These are phyloP conservation scores for Eucalyptus caleyi DNA, from an alignment of 345 rosid species.

Conservation along the genomic window DNA sequence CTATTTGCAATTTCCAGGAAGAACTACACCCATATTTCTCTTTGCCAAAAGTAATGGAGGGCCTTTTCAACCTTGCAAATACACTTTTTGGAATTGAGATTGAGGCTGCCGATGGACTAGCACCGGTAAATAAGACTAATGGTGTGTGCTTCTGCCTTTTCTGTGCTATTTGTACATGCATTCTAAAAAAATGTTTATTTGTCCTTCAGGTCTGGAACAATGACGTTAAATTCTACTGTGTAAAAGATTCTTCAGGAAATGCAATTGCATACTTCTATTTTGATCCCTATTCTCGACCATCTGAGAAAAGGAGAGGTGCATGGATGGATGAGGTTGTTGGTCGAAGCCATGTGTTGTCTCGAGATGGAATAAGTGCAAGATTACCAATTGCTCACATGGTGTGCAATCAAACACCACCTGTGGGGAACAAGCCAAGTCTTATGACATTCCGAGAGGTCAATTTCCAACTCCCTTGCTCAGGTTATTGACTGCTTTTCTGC, in stretches of 20 bases:
- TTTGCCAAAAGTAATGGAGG: slow-evolving; percentile 74
- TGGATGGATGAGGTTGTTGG: slow-evolving; percentile 86
- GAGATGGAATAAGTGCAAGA: slow-evolving; percentile 29
- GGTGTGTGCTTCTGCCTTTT: background rate
- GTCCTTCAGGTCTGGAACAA: slow-evolving; percentile 71
- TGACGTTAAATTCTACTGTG: slow-evolving; percentile 66
- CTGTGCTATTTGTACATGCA: background rate
- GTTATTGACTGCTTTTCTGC: background rate
- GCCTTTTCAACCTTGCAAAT: slow-evolving; percentile 61
- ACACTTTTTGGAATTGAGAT: slow-evolving; percentile 64
- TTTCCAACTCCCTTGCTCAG: background rate
- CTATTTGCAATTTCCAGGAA: slow-evolving; percentile 27
- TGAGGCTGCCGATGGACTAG: slow-evolving; percentile 73
- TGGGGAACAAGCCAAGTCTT: slow-evolving; percentile 83
- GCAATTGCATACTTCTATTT: slow-evolving; percentile 86
- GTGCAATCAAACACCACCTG: slow-evolving; percentile 91
- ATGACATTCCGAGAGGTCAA: slow-evolving; percentile 92
- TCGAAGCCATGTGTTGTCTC: slow-evolving; percentile 57
- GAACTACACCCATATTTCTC: slow-evolving; percentile 84
- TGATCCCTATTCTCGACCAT: slow-evolving; percentile 93
- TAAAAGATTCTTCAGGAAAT: slow-evolving; percentile 68
- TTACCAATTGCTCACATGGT: slow-evolving; percentile 90
- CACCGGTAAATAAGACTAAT: slow-evolving; percentile 44
- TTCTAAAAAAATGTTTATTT: background rate
- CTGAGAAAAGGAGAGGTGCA: slow-evolving; percentile 81